Conservation (phyloP, 768 basidiomycete genomes). For the Suillus plorans region DNA sequence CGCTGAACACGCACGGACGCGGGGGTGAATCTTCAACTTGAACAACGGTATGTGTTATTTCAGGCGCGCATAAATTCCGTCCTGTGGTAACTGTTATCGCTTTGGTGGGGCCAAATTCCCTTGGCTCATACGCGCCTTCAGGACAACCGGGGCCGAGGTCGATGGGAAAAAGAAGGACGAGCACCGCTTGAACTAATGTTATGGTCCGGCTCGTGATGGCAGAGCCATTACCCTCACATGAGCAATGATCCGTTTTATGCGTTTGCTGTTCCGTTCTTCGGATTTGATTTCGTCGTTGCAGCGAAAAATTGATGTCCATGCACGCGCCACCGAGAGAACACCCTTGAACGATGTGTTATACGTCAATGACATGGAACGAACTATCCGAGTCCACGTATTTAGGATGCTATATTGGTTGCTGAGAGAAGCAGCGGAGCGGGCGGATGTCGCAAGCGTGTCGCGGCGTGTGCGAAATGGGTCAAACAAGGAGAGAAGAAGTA, state of each 20-base stretch:
- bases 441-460: not conserved
- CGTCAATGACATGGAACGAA: not conserved
- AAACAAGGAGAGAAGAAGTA: not conserved
- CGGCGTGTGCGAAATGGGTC: not conserved
- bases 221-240: not conserved
- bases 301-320: not conserved
- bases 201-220: not conserved
- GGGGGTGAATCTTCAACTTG: slow-evolving; percentile 1
- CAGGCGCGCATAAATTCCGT: slow-evolving; percentile 1
- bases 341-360: not conserved
- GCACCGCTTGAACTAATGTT: not conserved
- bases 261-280: not conserved
- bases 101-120: not conserved
- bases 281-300: not conserved
- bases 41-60: not conserved
- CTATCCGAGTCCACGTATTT: not conserved
- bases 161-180: slow-evolving; percentile 4
- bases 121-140: not conserved
- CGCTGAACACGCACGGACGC: not conserved
- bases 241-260: not conserved
- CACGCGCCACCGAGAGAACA: not conserved
- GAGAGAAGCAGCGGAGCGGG: not conserved
- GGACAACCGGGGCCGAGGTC: not conserved
- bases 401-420: not conserved
- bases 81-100: not conserved